Evolutionary conservation across 768 basidiomycete genomes (phyloP).

Genomic region (Mycena filopes): DNA sequence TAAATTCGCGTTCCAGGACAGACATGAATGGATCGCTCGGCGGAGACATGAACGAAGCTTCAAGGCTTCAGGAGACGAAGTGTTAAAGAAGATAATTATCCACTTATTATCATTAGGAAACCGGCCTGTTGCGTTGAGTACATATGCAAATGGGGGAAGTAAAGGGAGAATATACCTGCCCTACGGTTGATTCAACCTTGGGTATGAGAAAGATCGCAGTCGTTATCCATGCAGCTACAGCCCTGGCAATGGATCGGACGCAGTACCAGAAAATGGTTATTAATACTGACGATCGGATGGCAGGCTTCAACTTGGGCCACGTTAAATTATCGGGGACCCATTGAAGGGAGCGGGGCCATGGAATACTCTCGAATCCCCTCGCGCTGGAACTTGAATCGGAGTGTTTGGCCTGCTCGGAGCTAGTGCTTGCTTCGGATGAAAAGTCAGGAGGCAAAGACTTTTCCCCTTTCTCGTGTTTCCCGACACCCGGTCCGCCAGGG

Average conservation of each 20-base stretch:
- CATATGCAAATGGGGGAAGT: not conserved
- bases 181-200: slow-evolving; percentile 57
- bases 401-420: not conserved
- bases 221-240: slow-evolving; percentile 70
- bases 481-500: not conserved
- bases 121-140: slow-evolving; percentile 57
- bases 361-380: not conserved
- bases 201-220: slow-evolving; percentile 70
- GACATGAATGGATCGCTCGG: slow-evolving; percentile 75
- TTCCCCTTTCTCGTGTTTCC: not conserved
- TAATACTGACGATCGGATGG: slow-evolving; percentile 56
- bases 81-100: slow-evolving; percentile 1
- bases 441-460: not conserved
- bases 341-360: slow-evolving; percentile 44
- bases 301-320: slow-evolving; percentile 70
- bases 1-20: slow-evolving; percentile 72
- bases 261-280: not conserved
- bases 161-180: slow-evolving; percentile 56
- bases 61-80: slow-evolving; percentile 15
- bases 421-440: not conserved
- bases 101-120: slow-evolving; percentile 74
- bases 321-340: slow-evolving; percentile 72
- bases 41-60: slow-evolving; percentile 74
- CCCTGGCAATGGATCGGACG: slow-evolving; percentile 27
- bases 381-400: not conserved